Conservation (phyloP, 2,329 filamentous ascomycete genomes). For the Lasiodiplodia citricola region DNA sequence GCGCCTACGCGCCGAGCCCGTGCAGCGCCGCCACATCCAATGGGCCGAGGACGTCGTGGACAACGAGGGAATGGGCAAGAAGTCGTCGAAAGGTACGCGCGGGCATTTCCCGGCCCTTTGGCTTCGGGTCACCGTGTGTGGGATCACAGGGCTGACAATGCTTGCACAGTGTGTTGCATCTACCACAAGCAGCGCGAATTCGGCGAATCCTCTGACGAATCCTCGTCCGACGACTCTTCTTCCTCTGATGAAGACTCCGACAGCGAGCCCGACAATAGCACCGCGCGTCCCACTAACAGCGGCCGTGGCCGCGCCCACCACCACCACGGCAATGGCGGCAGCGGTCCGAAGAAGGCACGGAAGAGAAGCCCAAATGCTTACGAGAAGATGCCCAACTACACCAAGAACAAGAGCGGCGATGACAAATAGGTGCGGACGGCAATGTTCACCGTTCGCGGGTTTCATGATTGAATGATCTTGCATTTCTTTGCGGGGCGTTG, state of each 20-base stretch:
- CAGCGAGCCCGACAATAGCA: constrained; percentile 59
- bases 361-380: constrained; percentile 80
- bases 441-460: too few relatives aligned
- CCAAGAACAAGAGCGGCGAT: constrained; percentile 17
- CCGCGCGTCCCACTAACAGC: constrained; percentile 46
- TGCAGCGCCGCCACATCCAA: constrained; percentile 69
- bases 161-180: constrained; percentile 86
- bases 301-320: constrained; percentile 33
- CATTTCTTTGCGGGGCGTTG: constrained; percentile 22
- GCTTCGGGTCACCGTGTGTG: background rate
- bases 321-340: constrained; percentile 44
- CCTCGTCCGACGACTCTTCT: constrained; percentile 70
- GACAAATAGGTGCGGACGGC: background rate
- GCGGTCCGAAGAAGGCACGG: constrained; percentile 47
- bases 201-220: constrained; percentile 73
- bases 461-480: constrained; percentile 20
- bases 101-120: background rate
- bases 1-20: constrained; percentile 49
- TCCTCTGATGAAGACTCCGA: constrained; percentile 58
- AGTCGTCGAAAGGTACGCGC: constrained; percentile 83
- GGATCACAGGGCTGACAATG: constrained; percentile 28
- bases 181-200: constrained; percentile 79
- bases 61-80: constrained; percentile 92
- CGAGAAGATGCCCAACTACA: constrained; percentile 69
- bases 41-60: constrained; percentile 95